These are phyloP conservation scores for Fusarium haematococcum DNA, from an alignment of 2,329 filamentous ascomycete genomes.

Conservation along the genomic window DNA sequence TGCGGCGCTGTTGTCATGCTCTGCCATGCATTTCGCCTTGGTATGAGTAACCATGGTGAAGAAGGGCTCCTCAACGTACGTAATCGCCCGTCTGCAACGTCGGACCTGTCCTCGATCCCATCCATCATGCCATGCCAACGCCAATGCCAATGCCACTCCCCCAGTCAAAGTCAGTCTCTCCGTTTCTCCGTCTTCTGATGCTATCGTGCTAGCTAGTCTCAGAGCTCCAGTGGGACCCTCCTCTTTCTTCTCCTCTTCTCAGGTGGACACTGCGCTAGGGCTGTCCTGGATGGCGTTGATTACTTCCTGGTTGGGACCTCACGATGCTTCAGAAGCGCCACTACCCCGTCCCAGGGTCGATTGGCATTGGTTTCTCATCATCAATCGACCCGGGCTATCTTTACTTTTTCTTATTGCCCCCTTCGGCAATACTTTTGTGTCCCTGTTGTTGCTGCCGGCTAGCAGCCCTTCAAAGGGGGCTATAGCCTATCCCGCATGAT, in stretches of 20 bases:
- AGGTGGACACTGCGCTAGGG: constrained; percentile 18
- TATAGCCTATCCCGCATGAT: constrained; percentile 18
- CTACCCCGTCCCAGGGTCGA: constrained; percentile 18
- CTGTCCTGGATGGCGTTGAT: constrained; percentile 27
- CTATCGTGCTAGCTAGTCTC: constrained; percentile 34
- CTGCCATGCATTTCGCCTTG: constrained; percentile 26
- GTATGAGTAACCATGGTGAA: constrained; percentile 32
- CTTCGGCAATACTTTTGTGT: constrained; percentile 24
- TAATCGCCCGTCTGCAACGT: constrained; percentile 38
- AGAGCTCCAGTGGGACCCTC: constrained; percentile 33
- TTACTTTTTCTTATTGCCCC: constrained; percentile 20
- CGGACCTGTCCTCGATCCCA: constrained; percentile 20
- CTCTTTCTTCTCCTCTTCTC: not conserved
- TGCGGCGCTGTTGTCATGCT: constrained; percentile 2
- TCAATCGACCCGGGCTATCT: constrained; percentile 22
- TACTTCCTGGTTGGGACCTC: constrained; percentile 32
- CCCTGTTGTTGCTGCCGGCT: constrained; percentile 11
- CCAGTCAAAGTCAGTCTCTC: constrained; percentile 27
- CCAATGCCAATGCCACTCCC: constrained; percentile 30
- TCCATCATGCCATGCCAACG: constrained; percentile 40
- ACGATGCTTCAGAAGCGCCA: constrained; percentile 41
- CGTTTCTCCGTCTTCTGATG: constrained; percentile 34
- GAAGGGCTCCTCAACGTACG: constrained; percentile 33
- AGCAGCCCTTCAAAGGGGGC: constrained; percentile 11
- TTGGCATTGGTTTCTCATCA: constrained; percentile 23